Evolutionary conservation across 805 yeast species (phyloP).

Genomic region (Metschnikowia lochheadii): DNA sequence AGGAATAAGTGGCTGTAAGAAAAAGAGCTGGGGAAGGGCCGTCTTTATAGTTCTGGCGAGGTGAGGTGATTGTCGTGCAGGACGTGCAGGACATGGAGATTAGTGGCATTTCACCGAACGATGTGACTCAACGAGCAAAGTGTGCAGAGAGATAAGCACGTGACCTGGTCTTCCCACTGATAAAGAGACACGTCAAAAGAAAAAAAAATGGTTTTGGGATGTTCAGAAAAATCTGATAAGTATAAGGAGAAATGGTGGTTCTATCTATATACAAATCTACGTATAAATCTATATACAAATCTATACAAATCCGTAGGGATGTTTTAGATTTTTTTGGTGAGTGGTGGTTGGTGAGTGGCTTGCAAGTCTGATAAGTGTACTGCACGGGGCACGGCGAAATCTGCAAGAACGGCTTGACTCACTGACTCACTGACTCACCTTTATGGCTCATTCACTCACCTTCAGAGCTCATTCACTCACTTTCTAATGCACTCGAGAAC

Average conservation of each 20-base stretch:
- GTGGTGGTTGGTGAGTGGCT: neutral
- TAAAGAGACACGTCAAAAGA: neutral
- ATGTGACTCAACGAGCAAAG: slow-evolving; percentile 2
- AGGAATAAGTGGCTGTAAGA: neutral
- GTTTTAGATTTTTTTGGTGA: no score
- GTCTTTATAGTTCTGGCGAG: neutral
- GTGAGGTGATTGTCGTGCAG: neutral
- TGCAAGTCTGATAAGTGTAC: neutral
- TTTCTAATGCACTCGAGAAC: slow-evolving; percentile 14
- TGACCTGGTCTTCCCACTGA: neutral
- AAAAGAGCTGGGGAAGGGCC: neutral
- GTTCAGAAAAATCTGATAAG: neutral
- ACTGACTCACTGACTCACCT: neutral
- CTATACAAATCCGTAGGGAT: no score
- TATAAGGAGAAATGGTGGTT: neutral
- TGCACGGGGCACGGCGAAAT: slow-evolving; percentile 1
- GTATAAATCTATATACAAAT: neutral
- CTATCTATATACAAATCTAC: neutral
- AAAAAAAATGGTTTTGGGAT: neutral
- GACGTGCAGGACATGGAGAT: slow-evolving; percentile 1
- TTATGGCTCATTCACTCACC: no score
- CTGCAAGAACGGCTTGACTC: neutral
- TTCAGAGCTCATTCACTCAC: neutral
- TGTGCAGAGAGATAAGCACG: slow-evolving; percentile 4
- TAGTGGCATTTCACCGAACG: neutral